phyloP scores from a whole-genome alignment of 176 grass and related monocot species.

The Triticum timopheevii region DNA sequence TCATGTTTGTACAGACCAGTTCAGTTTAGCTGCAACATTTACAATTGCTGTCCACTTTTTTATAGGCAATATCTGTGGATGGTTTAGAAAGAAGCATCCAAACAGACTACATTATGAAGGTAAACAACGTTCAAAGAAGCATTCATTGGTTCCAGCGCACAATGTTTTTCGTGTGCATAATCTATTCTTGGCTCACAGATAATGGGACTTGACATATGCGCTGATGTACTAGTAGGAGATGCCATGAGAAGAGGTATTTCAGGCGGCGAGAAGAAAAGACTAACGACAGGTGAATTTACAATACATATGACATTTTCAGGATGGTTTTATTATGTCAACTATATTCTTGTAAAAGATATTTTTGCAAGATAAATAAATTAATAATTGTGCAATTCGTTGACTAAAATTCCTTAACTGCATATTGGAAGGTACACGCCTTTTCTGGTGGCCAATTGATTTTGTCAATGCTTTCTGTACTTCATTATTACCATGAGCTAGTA shows the following conservation, averaged over 20 bases:
- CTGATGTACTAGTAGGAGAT: too few species aligned
- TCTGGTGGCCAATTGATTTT: background rate
- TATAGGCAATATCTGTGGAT: slow-evolving; percentile 65
- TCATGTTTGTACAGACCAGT: background rate
- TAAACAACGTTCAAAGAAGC: slow-evolving; percentile 23
- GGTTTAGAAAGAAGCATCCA: slow-evolving; percentile 78
- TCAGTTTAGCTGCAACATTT: background rate
- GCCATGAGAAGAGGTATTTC: too few species aligned
- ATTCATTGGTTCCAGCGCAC: too few species aligned
- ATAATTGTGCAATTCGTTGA: background rate
- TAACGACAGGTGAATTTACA: too few species aligned
- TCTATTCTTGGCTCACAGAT: too few species aligned
- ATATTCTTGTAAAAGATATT: too few species aligned
- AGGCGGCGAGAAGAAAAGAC: too few species aligned
- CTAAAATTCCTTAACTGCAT: background rate
- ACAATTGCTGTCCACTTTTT: background rate
- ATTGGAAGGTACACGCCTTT: background rate
- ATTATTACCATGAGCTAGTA: background rate
- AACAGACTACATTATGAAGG: slow-evolving; percentile 93
- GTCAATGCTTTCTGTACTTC: background rate
- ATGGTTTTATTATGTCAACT: too few species aligned
- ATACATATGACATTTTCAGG: too few species aligned
- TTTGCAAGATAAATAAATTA: too few species aligned
- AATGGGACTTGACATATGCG: too few species aligned
- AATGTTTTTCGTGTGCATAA: too few species aligned